phyloP scores from a whole-genome alignment of 1,139 yeast genomes.

The Saccharomyces uvarum region DNA sequence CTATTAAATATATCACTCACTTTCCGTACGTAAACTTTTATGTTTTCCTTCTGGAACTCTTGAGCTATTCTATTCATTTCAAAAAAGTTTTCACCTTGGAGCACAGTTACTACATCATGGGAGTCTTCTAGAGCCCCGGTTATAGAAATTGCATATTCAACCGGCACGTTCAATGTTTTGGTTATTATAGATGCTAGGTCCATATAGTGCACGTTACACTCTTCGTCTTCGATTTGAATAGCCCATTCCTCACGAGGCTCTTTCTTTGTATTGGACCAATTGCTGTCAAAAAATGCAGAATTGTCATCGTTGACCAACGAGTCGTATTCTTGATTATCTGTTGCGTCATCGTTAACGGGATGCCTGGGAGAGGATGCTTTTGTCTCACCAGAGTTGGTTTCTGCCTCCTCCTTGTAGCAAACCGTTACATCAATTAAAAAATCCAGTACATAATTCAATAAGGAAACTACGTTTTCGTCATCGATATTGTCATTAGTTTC shows the following conservation, averaged over 20 bases:
- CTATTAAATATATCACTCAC: constrained; percentile 21
- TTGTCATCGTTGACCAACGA: constrained; percentile 3
- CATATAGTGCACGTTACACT: constrained; percentile 21
- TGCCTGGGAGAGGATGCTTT: constrained; percentile 5
- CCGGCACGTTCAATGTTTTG: constrained; percentile 21
- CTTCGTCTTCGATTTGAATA: constrained; percentile 24
- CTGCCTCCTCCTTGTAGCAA: constrained; percentile 12
- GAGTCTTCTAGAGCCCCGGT: constrained; percentile 16
- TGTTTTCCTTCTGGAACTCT: constrained; percentile 19
- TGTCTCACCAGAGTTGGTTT: constrained; percentile 8
- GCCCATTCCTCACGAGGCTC: constrained; percentile 15
- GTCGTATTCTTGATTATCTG: constrained; percentile 3
- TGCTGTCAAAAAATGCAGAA: constrained; percentile 1
- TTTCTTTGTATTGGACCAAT: constrained; percentile 3
- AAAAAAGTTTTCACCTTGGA: constrained; percentile 16
- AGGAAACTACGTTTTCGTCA: constrained; percentile 32
- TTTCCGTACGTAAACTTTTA: constrained; percentile 19
- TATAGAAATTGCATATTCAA: constrained; percentile 23
- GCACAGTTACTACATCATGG: constrained; percentile 17
- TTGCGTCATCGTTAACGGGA: background rate
- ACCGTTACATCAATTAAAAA: constrained; percentile 64
- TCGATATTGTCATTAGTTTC: constrained; percentile 26
- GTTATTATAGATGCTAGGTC: constrained; percentile 24
- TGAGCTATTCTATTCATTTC: constrained; percentile 16
- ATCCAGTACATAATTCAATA: constrained; percentile 57